Conservation (phyloP, 768 basidiomycete species). For the Xerocomus spinulosus region DNA sequence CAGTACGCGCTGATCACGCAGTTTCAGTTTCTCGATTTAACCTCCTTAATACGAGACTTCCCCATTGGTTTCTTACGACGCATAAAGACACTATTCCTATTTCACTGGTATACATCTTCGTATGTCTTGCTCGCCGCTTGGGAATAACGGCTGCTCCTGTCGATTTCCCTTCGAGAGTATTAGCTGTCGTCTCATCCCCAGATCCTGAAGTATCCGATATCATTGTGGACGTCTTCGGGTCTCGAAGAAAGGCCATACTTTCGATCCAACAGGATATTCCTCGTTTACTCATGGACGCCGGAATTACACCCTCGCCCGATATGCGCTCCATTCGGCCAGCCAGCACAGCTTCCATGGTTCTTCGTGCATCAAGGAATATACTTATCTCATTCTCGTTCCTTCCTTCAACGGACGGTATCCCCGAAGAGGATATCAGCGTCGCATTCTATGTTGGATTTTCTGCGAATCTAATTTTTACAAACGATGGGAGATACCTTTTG, state of each 20-base stretch:
- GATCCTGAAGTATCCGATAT: constrained; percentile 34
- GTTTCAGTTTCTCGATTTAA: constrained; percentile 36
- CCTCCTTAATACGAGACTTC: constrained; percentile 50
- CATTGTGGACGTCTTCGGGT: constrained; percentile 47
- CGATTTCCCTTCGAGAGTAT: constrained; percentile 52
- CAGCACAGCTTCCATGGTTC: constrained; percentile 35
- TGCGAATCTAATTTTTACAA: constrained; percentile 36
- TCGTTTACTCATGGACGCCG: constrained; percentile 24
- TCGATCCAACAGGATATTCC: constrained; percentile 36
- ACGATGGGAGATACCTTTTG: constrained; percentile 29
- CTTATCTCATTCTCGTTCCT: constrained; percentile 29
- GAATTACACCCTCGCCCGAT: constrained; percentile 18
- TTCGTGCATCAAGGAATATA: constrained; percentile 38
- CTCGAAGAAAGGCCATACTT: constrained; percentile 30
- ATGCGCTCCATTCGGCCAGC: constrained; percentile 27
- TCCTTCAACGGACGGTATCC: constrained; percentile 15
- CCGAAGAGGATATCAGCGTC: constrained; percentile 33
- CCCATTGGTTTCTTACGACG: constrained; percentile 51
- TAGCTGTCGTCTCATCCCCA: constrained; percentile 45
- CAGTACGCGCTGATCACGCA: not conserved
- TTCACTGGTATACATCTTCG: constrained; percentile 55
- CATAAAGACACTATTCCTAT: constrained; percentile 53
- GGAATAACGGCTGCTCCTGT: constrained; percentile 50
- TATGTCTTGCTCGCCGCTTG: constrained; percentile 47
- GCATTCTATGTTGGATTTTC: constrained; percentile 36